phyloP scores from a whole-genome alignment of 352 stramenopile species.

The Globisporangium echinulatum region DNA sequence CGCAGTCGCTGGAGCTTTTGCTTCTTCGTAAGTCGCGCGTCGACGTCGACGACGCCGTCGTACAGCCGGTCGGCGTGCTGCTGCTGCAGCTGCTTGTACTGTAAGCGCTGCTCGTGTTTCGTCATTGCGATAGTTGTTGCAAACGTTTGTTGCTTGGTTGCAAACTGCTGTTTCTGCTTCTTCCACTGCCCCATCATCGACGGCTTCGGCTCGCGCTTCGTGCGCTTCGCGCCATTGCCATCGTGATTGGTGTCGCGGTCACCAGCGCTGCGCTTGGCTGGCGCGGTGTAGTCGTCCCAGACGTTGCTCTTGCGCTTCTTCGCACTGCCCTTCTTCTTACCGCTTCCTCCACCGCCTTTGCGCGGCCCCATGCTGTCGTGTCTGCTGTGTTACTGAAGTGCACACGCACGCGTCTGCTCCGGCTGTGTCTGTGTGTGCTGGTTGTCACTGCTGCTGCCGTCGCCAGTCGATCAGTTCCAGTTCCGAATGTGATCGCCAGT shows the following conservation, averaged over 20 bases:
- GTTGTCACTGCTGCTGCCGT: no score
- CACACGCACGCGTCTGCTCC: no score
- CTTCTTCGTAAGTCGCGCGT: constrained; percentile 10
- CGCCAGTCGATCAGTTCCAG: no score
- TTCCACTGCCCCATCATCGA: constrained; percentile 82
- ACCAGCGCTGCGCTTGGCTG: constrained; percentile 8
- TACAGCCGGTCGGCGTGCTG: constrained; percentile 37
- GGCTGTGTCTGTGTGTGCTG: no score
- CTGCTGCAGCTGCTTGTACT: constrained; percentile 27
- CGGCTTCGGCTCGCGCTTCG: constrained; percentile 15
- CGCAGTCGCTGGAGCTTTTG: not conserved
- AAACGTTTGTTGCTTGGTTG: constrained; percentile 39
- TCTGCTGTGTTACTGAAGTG: not conserved
- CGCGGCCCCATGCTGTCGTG: constrained; percentile 17
- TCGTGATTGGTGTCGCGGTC: constrained; percentile 7
- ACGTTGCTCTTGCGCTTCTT: constrained; percentile 50
- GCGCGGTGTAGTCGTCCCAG: constrained; percentile 34
- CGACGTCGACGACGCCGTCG: constrained; percentile 18
- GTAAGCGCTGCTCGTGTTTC: constrained; percentile 39
- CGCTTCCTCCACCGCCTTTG: constrained; percentile 15
- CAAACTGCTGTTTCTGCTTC: constrained; percentile 41
- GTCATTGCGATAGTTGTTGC: constrained; percentile 32
- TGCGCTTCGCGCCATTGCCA: constrained; percentile 11
- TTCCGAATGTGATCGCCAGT: no score
- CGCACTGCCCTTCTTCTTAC: constrained; percentile 32